Percentiles rank a stretch among this genome's conserved stretches.
phyloP scores from a whole-genome alignment of 139 green algal genomes.

The Pleodorina starrii region DNA sequence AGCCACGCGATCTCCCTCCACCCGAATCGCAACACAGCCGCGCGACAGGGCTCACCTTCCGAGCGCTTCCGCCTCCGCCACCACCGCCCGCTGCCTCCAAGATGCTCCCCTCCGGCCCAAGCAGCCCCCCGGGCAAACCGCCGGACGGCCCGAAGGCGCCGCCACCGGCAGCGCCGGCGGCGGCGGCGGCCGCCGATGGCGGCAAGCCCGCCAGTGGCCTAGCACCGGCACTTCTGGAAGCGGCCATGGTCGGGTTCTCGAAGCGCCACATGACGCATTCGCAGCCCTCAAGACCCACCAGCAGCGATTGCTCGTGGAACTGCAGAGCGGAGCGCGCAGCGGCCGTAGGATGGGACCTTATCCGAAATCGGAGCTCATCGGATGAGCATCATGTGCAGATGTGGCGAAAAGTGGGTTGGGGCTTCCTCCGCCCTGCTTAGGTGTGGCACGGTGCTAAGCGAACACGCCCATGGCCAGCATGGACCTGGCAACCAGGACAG shows the following conservation, averaged over 20 bases:
- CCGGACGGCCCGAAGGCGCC: neutral
- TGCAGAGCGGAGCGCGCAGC: neutral
- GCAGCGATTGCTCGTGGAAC: conserved; percentile 59
- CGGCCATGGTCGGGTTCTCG: conserved; percentile 28
- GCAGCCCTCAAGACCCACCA: conserved; percentile 57
- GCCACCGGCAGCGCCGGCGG: neutral
- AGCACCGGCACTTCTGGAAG: no score
- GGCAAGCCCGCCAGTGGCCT: neutral
- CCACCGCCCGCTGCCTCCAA: neutral
- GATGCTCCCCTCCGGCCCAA: neutral
- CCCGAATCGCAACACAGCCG: no score
- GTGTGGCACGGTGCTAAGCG: no score
- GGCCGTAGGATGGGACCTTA: no score
- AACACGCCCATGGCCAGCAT: no score
- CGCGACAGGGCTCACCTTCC: neutral
- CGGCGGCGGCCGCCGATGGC: neutral
- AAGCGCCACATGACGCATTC: conserved; percentile 62
- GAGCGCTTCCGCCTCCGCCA: neutral
- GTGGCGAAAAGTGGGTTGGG: neutral
- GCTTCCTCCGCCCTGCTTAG: no score
- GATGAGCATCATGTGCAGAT: neutral
- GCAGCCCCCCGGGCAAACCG: neutral
- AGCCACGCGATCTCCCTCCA: no score
- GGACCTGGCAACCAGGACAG: no score
- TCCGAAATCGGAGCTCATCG: no score